These are phyloP conservation scores for Xanthoconium purpureum DNA, from an alignment of 768 basidiomycete species.

Conservation along the genomic window DNA sequence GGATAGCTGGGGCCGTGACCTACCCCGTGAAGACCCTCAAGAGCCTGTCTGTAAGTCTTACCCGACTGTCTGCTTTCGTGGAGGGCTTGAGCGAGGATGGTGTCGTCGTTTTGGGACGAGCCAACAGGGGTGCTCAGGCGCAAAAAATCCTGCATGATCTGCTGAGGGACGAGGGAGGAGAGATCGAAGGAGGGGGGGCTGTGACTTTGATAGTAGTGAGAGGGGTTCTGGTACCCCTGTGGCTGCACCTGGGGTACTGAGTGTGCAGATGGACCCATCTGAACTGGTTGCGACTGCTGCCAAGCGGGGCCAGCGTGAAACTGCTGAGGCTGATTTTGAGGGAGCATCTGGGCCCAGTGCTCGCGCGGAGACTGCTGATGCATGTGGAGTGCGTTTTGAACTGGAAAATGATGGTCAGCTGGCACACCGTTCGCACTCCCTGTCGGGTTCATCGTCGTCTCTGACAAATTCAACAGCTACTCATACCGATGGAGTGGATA, in stretches of 20 bases:
- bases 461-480: background rate
- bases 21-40: slow-evolving; percentile 69
- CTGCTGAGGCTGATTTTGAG: slow-evolving; percentile 27
- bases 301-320: slow-evolving; percentile 26
- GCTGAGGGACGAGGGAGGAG: slow-evolving; percentile 43
- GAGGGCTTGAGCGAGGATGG: slow-evolving; percentile 50
- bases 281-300: slow-evolving; percentile 34
- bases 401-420: slow-evolving; percentile 15
- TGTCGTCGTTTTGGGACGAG: slow-evolving; percentile 51
- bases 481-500: background rate
- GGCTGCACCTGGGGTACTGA: slow-evolving; percentile 18
- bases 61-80: slow-evolving; percentile 36
- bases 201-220: slow-evolving; percentile 24
- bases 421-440: slow-evolving; percentile 14
- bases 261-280: slow-evolving; percentile 34
- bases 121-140: slow-evolving; percentile 54
- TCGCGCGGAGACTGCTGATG: slow-evolving; percentile 23
- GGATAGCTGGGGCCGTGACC: slow-evolving; percentile 21
- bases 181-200: slow-evolving; percentile 27
- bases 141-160: slow-evolving; percentile 56
- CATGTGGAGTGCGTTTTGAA: slow-evolving; percentile 9
- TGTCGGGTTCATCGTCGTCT: slow-evolving; percentile 21
- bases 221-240: slow-evolving; percentile 15
- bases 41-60: slow-evolving; percentile 58
- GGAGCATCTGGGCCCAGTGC: slow-evolving; percentile 24